phyloP scores from a whole-genome alignment of 208 protist species.

The Crithidia bombi region DNA sequence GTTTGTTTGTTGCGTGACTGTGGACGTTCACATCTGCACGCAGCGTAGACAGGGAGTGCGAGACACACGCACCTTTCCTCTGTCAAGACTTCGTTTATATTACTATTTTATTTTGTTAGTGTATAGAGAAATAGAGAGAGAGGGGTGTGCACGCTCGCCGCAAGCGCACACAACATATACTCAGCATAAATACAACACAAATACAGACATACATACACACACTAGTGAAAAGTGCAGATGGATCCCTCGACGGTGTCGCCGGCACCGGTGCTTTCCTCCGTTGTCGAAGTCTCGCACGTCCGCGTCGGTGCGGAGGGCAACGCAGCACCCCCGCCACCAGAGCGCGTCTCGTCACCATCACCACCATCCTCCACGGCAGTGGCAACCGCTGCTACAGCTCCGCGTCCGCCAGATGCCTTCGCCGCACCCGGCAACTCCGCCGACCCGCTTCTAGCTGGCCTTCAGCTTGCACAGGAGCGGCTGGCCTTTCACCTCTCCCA shows the following conservation, averaged over 20 bases:
- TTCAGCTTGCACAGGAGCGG: conserved; percentile 21
- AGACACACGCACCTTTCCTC: too few relatives aligned
- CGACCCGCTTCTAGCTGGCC: conserved; percentile 17
- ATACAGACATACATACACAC: background rate
- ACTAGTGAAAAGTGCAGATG: background rate
- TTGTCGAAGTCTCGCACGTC: background rate
- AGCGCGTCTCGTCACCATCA: background rate
- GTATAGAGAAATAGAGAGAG: too few relatives aligned
- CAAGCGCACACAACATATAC: too few relatives aligned
- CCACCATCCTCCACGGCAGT: background rate
- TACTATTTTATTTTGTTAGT: too few relatives aligned
- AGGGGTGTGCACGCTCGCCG: too few relatives aligned
- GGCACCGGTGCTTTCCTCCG: conserved; percentile 7
- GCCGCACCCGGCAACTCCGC: background rate
- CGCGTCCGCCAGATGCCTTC: conserved; percentile 13
- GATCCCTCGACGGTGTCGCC: background rate
- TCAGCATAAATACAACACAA: too few relatives aligned
- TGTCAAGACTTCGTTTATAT: too few relatives aligned
- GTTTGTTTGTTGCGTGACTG: too few relatives aligned
- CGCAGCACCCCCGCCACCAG: background rate
- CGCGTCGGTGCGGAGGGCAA: background rate
- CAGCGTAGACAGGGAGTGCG: too few relatives aligned
- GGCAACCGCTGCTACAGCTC: background rate
- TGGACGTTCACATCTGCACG: too few relatives aligned
- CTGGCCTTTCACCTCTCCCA: background rate